Evolutionary conservation across 2,329 filamentous ascomycete species (phyloP), one percentile per base, ranked within the genome.

Genomic region (Aspergillus chevalieri): DNA sequence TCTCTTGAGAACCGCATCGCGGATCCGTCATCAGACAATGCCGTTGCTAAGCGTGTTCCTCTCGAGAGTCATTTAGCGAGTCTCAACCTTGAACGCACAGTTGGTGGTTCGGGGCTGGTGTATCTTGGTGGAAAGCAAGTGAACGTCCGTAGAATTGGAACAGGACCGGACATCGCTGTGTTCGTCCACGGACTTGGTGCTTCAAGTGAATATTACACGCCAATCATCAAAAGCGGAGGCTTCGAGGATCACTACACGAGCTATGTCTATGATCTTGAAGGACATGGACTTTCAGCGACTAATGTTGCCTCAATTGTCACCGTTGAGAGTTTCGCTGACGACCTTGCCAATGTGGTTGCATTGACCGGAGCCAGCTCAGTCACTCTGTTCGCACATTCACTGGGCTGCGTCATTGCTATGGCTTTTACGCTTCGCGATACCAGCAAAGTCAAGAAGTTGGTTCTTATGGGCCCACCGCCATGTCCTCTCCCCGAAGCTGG

Each of bases 131-230:
- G 43, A 19, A 51, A 60, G 62, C 30, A 79, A 77, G 54, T 42
- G 56, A 65, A 67, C 41, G 39, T 15, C 19, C 39, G 10, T 45
- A 57, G 52, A 26, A 30, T 61, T 26, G 69, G 66, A 9, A 58
- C 53, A 12, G 61, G 54, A 10, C 61, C 2, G 57, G 30, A 45
- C 4, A 19, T 69, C 1, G 38, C 38, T 21, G 61, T 81, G 21
- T 81, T 81, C 53, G 62, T 82, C n/a, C 79, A 82, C 52, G 79
- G 79, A 5, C 67, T 82, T 0, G 78, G 78, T 3, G 74, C 72
- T 2, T 75, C 69, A 1, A 65, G 65, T 3, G 68, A 72, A 3
- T 74, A 65, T 55, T 81, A 70, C 59, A 62, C 58, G 0, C 77
- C 79, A 0, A 57, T 81, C 6, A 65, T 78, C 22, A 41, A 41